Evolutionary conservation across 495 filamentous ascomycete genomes (phyloP).

Genomic region (Trichoderma parareesei): DNA sequence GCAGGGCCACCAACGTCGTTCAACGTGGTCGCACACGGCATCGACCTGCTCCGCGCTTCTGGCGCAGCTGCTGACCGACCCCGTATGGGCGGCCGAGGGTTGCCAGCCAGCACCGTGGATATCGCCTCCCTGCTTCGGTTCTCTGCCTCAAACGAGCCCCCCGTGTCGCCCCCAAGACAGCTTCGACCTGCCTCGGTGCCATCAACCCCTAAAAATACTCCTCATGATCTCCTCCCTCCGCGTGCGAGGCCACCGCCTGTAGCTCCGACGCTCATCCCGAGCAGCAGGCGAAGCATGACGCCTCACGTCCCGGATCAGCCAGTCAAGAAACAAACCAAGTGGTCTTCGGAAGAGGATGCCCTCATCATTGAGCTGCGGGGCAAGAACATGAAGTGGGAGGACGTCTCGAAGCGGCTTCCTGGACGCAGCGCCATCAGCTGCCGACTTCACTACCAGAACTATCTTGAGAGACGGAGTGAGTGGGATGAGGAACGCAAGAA

Average conservation of each 20-base stretch:
- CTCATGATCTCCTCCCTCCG: constrained; percentile 4
- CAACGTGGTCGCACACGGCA: constrained; percentile 1
- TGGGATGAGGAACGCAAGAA: constrained; percentile 99
- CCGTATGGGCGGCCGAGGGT: constrained; percentile 23
- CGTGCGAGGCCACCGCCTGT: constrained; percentile 11
- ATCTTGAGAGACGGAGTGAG: constrained; percentile 78
- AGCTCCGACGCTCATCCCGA: constrained; percentile 10
- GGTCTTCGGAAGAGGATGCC: constrained; percentile 85
- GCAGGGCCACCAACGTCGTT: constrained; percentile 7
- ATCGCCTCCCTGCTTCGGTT: constrained; percentile 74
- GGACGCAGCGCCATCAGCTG: constrained; percentile 90
- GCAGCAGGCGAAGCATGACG: constrained; percentile 38
- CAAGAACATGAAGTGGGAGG: constrained; percentile 94
- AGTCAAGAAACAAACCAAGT: constrained; percentile 93
- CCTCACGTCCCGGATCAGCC: constrained; percentile 61
- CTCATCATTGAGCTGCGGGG: constrained; percentile 83
- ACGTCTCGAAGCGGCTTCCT: constrained; percentile 83
- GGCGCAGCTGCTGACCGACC: constrained; percentile 25
- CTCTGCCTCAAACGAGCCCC: constrained; percentile 73
- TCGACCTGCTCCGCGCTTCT: constrained; percentile 15
- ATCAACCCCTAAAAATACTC: constrained; percentile 5
- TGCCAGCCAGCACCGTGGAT: constrained; percentile 72
- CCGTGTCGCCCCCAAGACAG: constrained; percentile 45
- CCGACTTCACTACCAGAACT: constrained; percentile 94
- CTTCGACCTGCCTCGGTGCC: constrained; percentile 28